These are phyloP conservation scores for Gamarada debralockiae DNA, from an alignment of 495 filamentous ascomycete genomes.

Conservation along the genomic window DNA sequence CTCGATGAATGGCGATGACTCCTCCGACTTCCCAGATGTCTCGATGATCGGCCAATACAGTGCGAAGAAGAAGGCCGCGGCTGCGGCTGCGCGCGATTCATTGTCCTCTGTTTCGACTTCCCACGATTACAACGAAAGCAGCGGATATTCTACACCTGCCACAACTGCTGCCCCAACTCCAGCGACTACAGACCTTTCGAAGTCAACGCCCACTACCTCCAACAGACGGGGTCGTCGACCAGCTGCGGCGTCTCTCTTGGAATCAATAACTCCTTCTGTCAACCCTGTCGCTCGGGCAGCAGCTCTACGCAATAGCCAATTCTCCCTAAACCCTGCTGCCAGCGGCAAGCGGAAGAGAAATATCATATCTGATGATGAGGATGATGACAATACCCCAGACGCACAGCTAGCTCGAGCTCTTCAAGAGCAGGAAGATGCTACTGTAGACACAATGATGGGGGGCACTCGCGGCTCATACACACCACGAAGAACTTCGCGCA, in stretches of 20 bases:
- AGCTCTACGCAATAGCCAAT: slow-evolving; percentile 37
- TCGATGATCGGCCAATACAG: slow-evolving; percentile 13
- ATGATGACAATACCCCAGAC: slow-evolving; percentile 24
- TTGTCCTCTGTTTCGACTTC: slow-evolving; percentile 38
- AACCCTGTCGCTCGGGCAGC: slow-evolving; percentile 38
- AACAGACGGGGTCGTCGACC: slow-evolving; percentile 15
- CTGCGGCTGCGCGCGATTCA: slow-evolving; percentile 11
- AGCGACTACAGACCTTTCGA: slow-evolving; percentile 12
- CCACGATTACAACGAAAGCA: slow-evolving; percentile 42
- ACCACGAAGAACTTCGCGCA: slow-evolving; percentile 17
- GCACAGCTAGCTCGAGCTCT: slow-evolving; percentile 33
- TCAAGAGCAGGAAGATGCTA: slow-evolving; percentile 32
- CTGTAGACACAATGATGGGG: slow-evolving; percentile 12
- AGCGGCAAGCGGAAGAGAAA: slow-evolving; percentile 21
- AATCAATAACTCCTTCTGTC: slow-evolving; percentile 22
- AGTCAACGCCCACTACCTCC: slow-evolving; percentile 12
- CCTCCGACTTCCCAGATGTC: slow-evolving; percentile 10
- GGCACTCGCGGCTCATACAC: background rate
- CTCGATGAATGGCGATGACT: background rate
- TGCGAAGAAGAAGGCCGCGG: slow-evolving; percentile 7
- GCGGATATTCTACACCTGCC: slow-evolving; percentile 68
- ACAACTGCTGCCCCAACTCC: slow-evolving; percentile 69
- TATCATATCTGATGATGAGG: slow-evolving; percentile 30
- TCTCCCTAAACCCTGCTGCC: slow-evolving; percentile 26
- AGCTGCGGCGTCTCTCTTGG: background rate